Evolutionary conservation across 441 rosid genomes (phyloP).

Genomic region (Aquilaria agallochum): DNA sequence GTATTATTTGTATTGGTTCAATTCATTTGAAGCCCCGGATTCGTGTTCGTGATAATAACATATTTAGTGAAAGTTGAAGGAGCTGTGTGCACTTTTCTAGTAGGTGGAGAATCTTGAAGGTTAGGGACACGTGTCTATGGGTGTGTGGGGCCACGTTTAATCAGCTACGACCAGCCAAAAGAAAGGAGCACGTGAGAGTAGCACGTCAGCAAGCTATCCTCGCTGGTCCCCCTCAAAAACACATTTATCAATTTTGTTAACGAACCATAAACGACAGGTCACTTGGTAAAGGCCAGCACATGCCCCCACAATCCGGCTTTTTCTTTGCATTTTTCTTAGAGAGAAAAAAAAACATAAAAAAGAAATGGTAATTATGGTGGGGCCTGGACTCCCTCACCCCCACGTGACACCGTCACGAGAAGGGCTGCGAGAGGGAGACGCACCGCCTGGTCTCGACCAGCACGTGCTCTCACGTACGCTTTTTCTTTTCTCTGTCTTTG

Average conservation of each 20-base stretch:
- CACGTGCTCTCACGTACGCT: slow-evolving; percentile 45
- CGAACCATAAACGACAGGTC: slow-evolving; percentile 48
- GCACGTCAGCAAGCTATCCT: slow-evolving; percentile 5
- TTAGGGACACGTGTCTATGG: slow-evolving; percentile 10
- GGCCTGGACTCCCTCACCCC: slow-evolving; percentile 15
- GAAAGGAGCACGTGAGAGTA: slow-evolving; percentile 7
- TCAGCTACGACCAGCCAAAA: slow-evolving; percentile 3
- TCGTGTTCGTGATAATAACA: too few species aligned
- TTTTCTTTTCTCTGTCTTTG: slow-evolving; percentile 2
- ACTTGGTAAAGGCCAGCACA: slow-evolving; percentile 31
- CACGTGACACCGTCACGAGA: slow-evolving; percentile 66
- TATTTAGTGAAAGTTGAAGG: too few species aligned
- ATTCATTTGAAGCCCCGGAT: too few species aligned
- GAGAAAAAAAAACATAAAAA: not conserved
- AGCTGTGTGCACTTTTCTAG: too few species aligned
- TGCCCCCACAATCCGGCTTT: slow-evolving; percentile 37
- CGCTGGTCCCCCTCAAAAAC: slow-evolving; percentile 20
- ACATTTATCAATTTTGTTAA: slow-evolving; percentile 2
- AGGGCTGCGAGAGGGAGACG: slow-evolving; percentile 25
- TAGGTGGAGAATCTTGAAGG: too few species aligned
- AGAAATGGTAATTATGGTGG: slow-evolving; percentile 18
- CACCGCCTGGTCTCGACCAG: slow-evolving; percentile 26
- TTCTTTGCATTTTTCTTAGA: slow-evolving; percentile 9
- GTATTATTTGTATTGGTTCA: too few species aligned
- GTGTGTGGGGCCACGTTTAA: slow-evolving; percentile 9